Conservation (phyloP, 768 basidiomycete genomes). For the Hypholoma fasciculare region DNA sequence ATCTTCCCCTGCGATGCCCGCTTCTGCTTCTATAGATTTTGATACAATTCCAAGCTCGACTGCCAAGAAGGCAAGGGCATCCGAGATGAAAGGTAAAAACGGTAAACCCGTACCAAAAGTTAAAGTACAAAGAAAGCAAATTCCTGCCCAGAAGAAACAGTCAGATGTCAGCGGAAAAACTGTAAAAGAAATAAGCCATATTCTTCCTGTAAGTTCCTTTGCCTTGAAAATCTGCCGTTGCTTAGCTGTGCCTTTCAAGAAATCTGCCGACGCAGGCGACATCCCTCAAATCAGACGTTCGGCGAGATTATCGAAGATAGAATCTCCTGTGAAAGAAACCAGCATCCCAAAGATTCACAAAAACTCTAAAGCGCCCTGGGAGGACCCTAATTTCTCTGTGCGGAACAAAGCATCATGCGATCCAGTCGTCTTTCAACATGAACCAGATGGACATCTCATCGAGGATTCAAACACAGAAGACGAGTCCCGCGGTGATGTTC, state of each 20-base stretch:
- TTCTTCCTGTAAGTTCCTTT: background rate
- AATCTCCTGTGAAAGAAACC: background rate
- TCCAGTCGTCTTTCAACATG: too few relatives aligned
- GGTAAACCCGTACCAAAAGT: background rate
- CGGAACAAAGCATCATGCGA: too few relatives aligned
- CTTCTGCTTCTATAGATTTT: constrained; percentile 3
- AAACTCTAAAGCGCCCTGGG: constrained; percentile 33
- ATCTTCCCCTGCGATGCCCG: background rate
- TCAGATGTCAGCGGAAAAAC: too few relatives aligned
- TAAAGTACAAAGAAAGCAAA: background rate
- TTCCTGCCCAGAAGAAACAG: too few relatives aligned
- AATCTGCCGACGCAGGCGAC: background rate
- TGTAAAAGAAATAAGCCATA: too few relatives aligned
- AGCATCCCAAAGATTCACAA: background rate
- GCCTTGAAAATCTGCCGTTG: background rate
- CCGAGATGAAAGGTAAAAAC: constrained; percentile 29
- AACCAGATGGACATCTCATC: too few relatives aligned
- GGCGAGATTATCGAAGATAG: constrained; percentile 6
- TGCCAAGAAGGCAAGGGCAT: constrained; percentile 2
- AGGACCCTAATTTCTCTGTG: constrained; percentile 16
- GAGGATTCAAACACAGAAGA: too few relatives aligned
- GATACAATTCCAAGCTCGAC: constrained; percentile 11
- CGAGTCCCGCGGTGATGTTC: too few relatives aligned
- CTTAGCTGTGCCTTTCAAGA: background rate
- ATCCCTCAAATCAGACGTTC: constrained; percentile 1